Base-by-base conservation (phyloP, 2,329 filamentous ascomycete genomes). In the Tricladium varicosporioides region DNA sequence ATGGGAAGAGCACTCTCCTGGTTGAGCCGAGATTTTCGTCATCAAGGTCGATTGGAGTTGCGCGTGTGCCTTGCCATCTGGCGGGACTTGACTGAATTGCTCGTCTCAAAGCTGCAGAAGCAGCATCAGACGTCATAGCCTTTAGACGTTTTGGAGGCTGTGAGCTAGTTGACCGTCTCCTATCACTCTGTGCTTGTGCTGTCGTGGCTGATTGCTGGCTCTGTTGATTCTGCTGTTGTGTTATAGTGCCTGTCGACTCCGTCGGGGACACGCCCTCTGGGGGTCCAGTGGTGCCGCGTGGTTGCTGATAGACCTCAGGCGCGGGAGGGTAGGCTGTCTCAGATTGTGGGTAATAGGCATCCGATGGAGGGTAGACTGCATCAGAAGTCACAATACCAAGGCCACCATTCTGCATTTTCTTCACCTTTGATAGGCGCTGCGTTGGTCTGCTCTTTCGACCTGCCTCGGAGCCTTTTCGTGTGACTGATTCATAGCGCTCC, bases 1-100 rank as follows among this genome's bases (percentile, higher is more conserved):
- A 92, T 1, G 90, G 88, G 67, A 94, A 94, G 1, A 94, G 77
- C 2, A 92, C 73, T 57, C 91, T 80, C 59, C 88, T 80, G 0
- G 88, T 92, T 51, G 70, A 73, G 33, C 81, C 83, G 15, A 79
- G 71, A 11, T 74, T 71, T n/a, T 75, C 71, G 50, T 81, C 76
- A 33, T 79, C 78, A 5, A 82, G 62, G 27, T 78, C 74, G 33
- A 86, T 82, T 14, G 84, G 83, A 63, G 79, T 85, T 49, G 80
- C 74, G 14, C 76, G 79, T 31, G 80, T 83, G 47, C 83, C 84
- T 32, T 70, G 69, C 57, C 71, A 74, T 48, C 69, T 68, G 67
- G 71, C 65, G 63, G 73, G 69, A 68, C 72, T 71, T 61, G 73
- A 65, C 63, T 69, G 65, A 51, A 71, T 66, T 16, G 68, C 69